phyloP scores from a whole-genome alignment of 148 eudicot genomes.

The Heliamphora exappendiculata region DNA sequence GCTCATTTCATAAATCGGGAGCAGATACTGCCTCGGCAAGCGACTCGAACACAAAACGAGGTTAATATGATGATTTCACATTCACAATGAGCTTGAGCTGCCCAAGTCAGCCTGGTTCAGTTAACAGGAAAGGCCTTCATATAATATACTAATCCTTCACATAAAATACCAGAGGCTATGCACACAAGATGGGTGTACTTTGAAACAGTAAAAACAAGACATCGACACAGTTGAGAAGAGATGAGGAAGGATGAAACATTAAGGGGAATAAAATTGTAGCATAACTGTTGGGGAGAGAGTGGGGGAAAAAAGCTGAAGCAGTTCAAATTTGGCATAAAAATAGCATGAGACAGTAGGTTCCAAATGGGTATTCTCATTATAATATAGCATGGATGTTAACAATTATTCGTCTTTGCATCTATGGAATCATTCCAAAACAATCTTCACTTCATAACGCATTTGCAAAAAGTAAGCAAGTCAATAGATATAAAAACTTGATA shows the following conservation, averaged over 20 bases:
- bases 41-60: background rate
- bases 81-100: background rate
- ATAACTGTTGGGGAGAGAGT: no score
- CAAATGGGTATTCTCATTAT: no score
- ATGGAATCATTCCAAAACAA: background rate
- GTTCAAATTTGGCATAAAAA: no score
- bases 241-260: no score
- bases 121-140: background rate
- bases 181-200: no score
- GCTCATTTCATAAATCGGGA: background rate
- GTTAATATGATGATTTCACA: background rate
- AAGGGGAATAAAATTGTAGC: no score
- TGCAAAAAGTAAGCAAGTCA: background rate
- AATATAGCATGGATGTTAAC: background rate
- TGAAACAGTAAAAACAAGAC: no score
- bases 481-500: background rate
- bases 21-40: background rate
- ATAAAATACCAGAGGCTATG: no score
- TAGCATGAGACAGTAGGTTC: no score
- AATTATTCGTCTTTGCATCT: background rate
- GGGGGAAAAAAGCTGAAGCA: no score
- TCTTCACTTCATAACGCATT: background rate
- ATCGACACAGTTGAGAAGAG: no score
- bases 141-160: no score
- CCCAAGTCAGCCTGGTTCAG: background rate